These are phyloP conservation scores for Durotheca rogersii DNA, from an alignment of 495 filamentous ascomycete species.

Conservation along the genomic window DNA sequence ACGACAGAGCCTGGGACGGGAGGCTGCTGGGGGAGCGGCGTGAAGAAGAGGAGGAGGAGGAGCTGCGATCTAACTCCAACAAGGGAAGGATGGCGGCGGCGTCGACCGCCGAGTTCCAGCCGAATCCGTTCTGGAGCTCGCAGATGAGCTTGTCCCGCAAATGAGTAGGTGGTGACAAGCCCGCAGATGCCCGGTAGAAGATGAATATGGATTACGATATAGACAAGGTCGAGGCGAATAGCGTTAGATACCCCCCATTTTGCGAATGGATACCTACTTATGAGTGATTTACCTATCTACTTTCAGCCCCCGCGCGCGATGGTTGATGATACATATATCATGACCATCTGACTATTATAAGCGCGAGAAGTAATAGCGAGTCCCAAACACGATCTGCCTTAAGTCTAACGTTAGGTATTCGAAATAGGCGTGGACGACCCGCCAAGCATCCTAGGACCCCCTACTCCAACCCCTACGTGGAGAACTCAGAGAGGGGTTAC, in stretches of 20 bases:
- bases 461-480: not conserved
- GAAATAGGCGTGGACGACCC: not conserved
- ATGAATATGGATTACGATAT: not conserved
- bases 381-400: not conserved
- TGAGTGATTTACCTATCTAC: not conserved
- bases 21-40: slow-evolving; percentile 19
- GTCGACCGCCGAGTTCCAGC: slow-evolving; percentile 37
- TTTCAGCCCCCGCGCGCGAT: not conserved
- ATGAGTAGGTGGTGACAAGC: slow-evolving; percentile 1
- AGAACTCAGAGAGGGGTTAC: not conserved
- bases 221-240: not conserved
- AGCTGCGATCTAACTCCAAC: slow-evolving; percentile 14
- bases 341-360: not conserved
- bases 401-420: no score
- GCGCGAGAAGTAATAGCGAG: not conserved
- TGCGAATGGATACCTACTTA: slow-evolving; percentile 2
- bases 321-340: not conserved
- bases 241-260: slow-evolving; percentile 10
- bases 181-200: not conserved
- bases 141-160: slow-evolving; percentile 35
- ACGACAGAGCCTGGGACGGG: slow-evolving; percentile 21
- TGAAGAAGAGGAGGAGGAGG: slow-evolving; percentile 16
- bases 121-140: slow-evolving; percentile 40
- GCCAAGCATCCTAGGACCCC: not conserved
- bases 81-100: not conserved